phyloP scores from a whole-genome alignment of 1,284 basidiomycete genomes.

The Singerocomus inundabilis region DNA sequence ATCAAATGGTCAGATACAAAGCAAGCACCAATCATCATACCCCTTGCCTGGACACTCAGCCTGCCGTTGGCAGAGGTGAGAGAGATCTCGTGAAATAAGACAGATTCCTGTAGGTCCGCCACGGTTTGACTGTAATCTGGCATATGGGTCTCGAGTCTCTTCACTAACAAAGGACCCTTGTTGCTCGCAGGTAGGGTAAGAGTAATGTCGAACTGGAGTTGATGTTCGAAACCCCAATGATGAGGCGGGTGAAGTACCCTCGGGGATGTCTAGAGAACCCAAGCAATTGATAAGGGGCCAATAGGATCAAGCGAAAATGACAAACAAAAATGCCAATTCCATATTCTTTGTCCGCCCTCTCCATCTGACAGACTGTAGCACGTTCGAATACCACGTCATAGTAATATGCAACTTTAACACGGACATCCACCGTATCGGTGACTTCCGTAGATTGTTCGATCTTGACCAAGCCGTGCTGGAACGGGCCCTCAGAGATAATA shows the following conservation, averaged over 20 bases:
- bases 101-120: constrained; percentile 30
- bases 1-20: constrained; percentile 1
- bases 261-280: constrained; percentile 5
- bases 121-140: constrained; percentile 36
- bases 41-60: constrained; percentile 34
- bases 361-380: constrained; percentile 38
- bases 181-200: constrained; percentile 34
- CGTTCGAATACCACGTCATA: constrained; percentile 26
- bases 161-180: constrained; percentile 28
- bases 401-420: constrained; percentile 35
- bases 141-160: constrained; percentile 35
- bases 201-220: constrained; percentile 33
- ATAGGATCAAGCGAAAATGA: background rate
- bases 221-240: background rate
- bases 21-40: background rate
- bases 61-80: constrained; percentile 29
- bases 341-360: constrained; percentile 29
- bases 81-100: constrained; percentile 35
- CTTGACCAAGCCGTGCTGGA: constrained; percentile 32
- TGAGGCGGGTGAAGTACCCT: background rate
- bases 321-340: constrained; percentile 47
- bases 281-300: background rate
- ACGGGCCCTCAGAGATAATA: constrained; percentile 37
- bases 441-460: constrained; percentile 32
- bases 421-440: constrained; percentile 32